Conservation (phyloP, 352 stramenopile genomes). For the Phytophthora fragariaefolia region DNA sequence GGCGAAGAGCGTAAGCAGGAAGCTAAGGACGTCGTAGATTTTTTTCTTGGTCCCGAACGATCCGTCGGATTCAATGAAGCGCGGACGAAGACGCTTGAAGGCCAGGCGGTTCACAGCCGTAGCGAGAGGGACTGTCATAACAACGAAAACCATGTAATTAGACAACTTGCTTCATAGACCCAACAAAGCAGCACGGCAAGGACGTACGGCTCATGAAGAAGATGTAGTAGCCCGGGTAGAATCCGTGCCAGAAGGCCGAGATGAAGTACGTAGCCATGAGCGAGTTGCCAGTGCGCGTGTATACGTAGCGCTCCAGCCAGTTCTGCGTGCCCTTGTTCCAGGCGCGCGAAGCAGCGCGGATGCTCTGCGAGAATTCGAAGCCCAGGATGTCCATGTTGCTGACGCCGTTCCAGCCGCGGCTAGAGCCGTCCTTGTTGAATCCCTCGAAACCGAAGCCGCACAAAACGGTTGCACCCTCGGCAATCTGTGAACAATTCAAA, state of each 20-base stretch:
- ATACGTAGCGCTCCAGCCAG: constrained; percentile 98
- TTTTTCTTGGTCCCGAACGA: constrained; percentile 58
- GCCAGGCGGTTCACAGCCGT: constrained; percentile 76
- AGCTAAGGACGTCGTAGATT: constrained; percentile 67
- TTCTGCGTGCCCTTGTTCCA: constrained; percentile 98
- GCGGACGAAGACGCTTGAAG: constrained; percentile 68
- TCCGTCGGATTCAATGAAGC: constrained; percentile 68
- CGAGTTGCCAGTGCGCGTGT: constrained; percentile 95
- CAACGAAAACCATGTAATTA: not conserved
- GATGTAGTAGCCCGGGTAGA: constrained; percentile 98
- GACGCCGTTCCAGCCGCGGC: constrained; percentile 89
- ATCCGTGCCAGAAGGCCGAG: constrained; percentile 98
- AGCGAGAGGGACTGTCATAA: constrained; percentile 54
- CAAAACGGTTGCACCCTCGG: constrained; percentile 81
- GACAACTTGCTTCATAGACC: no score
- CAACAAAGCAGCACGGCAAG: no score
- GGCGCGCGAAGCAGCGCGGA: constrained; percentile 87
- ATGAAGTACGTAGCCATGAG: constrained; percentile 94
- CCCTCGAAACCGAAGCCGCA: constrained; percentile 93
- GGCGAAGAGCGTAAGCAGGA: constrained; percentile 48
- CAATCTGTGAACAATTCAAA: constrained; percentile 2
- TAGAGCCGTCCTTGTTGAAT: constrained; percentile 84
- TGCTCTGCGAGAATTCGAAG: constrained; percentile 88
- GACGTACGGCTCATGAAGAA: constrained; percentile 81
- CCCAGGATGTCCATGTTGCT: constrained; percentile 97